These are phyloP conservation scores for Jasminum sambac DNA, from an alignment of 257 asterid genomes.

Conservation along the genomic window DNA sequence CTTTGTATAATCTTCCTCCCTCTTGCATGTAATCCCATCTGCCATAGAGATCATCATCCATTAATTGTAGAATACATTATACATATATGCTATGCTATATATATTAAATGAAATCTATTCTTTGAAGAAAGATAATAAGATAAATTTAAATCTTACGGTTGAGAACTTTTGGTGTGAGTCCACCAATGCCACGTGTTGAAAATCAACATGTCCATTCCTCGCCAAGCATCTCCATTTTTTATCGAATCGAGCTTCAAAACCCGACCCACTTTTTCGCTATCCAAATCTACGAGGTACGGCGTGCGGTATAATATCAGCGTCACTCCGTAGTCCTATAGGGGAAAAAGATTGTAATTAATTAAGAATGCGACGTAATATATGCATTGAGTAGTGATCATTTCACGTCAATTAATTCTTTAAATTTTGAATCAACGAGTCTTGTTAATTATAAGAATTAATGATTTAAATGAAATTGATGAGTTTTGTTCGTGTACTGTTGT, in stretches of 20 bases:
- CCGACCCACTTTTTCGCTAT: constrained; percentile 47
- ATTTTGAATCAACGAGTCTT: no score
- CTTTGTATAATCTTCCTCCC: constrained; percentile 59
- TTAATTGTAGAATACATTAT: background rate
- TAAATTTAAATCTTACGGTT: constrained; percentile 50
- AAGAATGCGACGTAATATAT: background rate
- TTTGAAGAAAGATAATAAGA: background rate
- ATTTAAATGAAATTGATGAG: no score
- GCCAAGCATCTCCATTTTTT: constrained; percentile 59
- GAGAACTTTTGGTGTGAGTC: constrained; percentile 76
- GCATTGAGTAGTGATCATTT: background rate
- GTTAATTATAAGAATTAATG: no score
- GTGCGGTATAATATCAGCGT: constrained; percentile 64
- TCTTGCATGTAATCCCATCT: constrained; percentile 87
- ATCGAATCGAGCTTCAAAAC: constrained; percentile 73
- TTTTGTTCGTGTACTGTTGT: no score
- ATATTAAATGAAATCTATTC: background rate
- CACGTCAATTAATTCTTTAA: no score
- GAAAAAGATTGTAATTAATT: background rate
- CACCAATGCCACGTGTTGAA: constrained; percentile 98
- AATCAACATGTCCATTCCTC: constrained; percentile 73
- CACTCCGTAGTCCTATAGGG: constrained; percentile 65
- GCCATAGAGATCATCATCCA: constrained; percentile 4
- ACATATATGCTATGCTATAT: no score
- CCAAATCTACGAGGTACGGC: constrained; percentile 74